Base-by-base conservation (phyloP, 1,139 yeast genomes). In the Lodderomyces theae region DNA sequence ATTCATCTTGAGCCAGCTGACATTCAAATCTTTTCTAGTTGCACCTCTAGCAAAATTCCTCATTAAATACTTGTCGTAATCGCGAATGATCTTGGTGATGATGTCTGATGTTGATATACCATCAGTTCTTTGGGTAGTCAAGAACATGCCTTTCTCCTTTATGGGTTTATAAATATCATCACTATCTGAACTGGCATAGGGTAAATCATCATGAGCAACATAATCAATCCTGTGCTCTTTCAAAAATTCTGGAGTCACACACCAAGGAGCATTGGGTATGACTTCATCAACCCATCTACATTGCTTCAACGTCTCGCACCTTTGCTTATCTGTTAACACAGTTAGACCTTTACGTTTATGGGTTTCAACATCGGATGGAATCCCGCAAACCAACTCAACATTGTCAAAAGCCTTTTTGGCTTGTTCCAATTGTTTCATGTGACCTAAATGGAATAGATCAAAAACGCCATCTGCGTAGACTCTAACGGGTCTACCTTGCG, bases 271-370 rank as follows among this genome's bases (percentile, higher is more conserved):
- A 60, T 86, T 73, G 21, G 92, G 89, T 40, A 92, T 74, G 17
- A 92, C 97, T 60, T 92, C 97, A 60, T 92, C 97, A 18, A 92
- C 98, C 98, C 98, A 92, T 55, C 73, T 80, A 62, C 98, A 92
- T 63, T 92, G 98, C 46, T 74, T 73, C 47, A 92, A 70, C 5
- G 96, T 86, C 50, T 92, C 98, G 52, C 84, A 80, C 47, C 98
- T 77, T 61, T 92, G 97, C 49, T 77, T 69, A 58, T 89, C 98
- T 3, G 86, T 77, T 44, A 92, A 70, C 6, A 92, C 98, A 0
- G 98, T 92, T 50, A 92, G 69, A 1, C 98, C 98, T 61, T 92
- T 92, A 47, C 92, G 75, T 53, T 82, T 84, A 65, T 92, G 98
- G 2, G 97, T 92, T 54, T 87, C 90, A 37, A 77, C 71, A 60